Conservation (phyloP, 2,329 filamentous ascomycete genomes). For the Fusarium phyllophilum region DNA sequence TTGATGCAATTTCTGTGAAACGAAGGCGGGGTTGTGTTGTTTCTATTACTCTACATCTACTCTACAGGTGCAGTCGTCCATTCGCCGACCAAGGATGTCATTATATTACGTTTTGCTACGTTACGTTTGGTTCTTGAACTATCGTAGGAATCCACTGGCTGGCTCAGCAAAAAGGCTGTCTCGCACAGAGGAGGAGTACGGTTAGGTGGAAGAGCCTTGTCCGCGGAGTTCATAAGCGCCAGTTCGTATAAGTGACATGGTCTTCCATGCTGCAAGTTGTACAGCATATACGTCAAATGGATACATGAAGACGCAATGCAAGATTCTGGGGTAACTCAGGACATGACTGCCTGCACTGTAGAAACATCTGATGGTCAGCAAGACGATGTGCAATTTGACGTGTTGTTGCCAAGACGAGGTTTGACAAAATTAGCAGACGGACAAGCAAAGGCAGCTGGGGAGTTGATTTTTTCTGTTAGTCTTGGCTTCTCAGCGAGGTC, state of each 20-base stretch:
- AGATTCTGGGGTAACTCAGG: not conserved
- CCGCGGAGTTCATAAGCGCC: constrained; percentile 21
- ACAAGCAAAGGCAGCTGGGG: constrained; percentile 1
- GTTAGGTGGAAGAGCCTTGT: constrained; percentile 24
- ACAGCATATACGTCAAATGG: constrained; percentile 25
- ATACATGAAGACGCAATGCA: constrained; percentile 18
- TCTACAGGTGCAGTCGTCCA: constrained; percentile 36
- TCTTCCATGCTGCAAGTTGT: not conserved
- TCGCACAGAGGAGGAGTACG: constrained; percentile 8
- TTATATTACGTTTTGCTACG: constrained; percentile 44
- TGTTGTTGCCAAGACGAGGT: constrained; percentile 11
- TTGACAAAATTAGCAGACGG: constrained; percentile 29
- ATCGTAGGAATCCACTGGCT: not conserved
- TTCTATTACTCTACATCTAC: constrained; percentile 43
- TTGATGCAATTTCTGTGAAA: constrained; percentile 3
- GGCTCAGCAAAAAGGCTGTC: constrained; percentile 9
- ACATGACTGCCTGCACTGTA: not conserved
- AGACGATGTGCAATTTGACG: constrained; percentile 26
- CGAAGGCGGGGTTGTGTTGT: constrained; percentile 35
- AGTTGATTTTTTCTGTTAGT: constrained; percentile 29
- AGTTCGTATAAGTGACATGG: constrained; percentile 10
- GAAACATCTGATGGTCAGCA: constrained; percentile 23
- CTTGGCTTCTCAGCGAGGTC: constrained; percentile 41
- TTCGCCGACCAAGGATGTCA: constrained; percentile 17
- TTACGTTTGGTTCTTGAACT: constrained; percentile 23